A percentile compares a stretch with the other conserved stretches of the same genome.
Evolutionary conservation across 352 stramenopile species (phyloP).

Genomic region (Peronospora belbahrii): DNA sequence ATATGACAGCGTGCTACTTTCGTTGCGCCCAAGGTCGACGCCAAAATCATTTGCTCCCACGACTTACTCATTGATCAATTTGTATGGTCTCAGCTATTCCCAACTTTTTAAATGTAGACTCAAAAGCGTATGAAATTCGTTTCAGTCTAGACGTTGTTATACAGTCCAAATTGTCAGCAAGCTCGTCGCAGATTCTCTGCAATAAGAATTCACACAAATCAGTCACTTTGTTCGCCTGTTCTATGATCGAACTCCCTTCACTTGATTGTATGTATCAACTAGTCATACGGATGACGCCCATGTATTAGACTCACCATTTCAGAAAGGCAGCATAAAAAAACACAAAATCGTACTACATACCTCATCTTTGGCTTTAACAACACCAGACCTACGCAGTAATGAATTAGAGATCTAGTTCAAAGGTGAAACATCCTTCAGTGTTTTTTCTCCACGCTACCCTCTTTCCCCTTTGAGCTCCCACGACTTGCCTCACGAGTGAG

Average conservation of each 20-base stretch:
- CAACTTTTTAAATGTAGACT: too few relatives aligned
- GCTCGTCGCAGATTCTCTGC: neutral
- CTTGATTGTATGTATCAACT: too few relatives aligned
- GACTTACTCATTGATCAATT: too few relatives aligned
- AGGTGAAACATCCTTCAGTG: constrained; percentile 13
- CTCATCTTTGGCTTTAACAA: constrained; percentile 3
- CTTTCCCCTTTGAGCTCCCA: constrained; percentile 5
- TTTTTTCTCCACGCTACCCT: constrained; percentile 18
- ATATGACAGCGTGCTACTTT: too few relatives aligned
- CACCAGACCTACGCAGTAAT: constrained; percentile 17
- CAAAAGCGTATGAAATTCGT: too few relatives aligned
- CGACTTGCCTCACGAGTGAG: constrained; percentile 12
- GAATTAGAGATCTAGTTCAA: constrained; percentile 23
- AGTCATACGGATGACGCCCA: too few relatives aligned
- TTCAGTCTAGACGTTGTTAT: neutral
- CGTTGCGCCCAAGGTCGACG: too few relatives aligned
- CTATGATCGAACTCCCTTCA: neutral
- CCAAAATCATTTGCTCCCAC: too few relatives aligned
- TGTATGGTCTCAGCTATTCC: too few relatives aligned
- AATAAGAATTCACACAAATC: neutral
- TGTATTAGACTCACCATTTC: constrained; percentile 24
- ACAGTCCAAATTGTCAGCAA: neutral
- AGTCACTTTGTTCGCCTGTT: neutral
- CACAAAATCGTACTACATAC: constrained; percentile 3
- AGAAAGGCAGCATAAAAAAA: constrained; percentile 14